phyloP scores from a whole-genome alignment of 768 basidiomycete species.

The Pisolithus orientalis region DNA sequence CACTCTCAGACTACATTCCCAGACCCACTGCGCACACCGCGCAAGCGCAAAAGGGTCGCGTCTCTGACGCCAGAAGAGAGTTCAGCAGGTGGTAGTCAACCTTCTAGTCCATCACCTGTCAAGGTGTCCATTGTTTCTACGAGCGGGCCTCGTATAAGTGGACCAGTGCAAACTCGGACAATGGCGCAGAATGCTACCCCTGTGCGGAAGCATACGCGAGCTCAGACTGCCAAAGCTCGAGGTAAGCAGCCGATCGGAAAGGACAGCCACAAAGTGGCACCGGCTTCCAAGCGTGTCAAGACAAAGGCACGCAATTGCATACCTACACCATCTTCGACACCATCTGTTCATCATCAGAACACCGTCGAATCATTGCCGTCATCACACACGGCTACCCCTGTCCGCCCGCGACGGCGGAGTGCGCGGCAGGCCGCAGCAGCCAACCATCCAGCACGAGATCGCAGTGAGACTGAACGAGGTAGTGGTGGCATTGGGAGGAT shows the following conservation, averaged over 20 bases:
- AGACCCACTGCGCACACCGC: slow-evolving; percentile 27
- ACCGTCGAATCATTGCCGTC: slow-evolving; percentile 3
- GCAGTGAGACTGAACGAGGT: slow-evolving; percentile 3
- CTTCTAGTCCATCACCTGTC: slow-evolving; percentile 28
- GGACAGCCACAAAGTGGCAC: not conserved
- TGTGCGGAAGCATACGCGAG: slow-evolving; percentile 1
- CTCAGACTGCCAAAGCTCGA: slow-evolving; percentile 5
- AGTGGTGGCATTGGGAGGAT: slow-evolving; percentile 8
- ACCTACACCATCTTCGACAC: slow-evolving; percentile 22
- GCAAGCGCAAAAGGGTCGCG: slow-evolving; percentile 19
- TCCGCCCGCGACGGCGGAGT: slow-evolving; percentile 18
- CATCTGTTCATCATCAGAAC: slow-evolving; percentile 1
- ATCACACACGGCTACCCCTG: slow-evolving; percentile 12
- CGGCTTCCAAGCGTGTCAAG: slow-evolving; percentile 12
- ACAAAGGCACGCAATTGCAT: slow-evolving; percentile 14
- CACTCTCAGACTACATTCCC: slow-evolving; percentile 11
- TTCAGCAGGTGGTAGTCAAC: slow-evolving; percentile 4
- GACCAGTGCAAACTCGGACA: not conserved
- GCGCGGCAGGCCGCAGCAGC: slow-evolving; percentile 18
- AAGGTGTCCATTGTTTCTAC: slow-evolving; percentile 15
- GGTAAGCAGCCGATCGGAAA: not conserved
- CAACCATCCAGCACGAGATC: not conserved
- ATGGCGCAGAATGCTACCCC: slow-evolving; percentile 1
- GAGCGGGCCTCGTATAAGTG: slow-evolving; percentile 1
- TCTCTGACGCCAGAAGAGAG: slow-evolving; percentile 2